Percentiles rank a stretch among this genome's conserved stretches.
phyloP scores from a whole-genome alignment of 2,329 filamentous ascomycete species.

The Paraconiothyrium sp. region DNA sequence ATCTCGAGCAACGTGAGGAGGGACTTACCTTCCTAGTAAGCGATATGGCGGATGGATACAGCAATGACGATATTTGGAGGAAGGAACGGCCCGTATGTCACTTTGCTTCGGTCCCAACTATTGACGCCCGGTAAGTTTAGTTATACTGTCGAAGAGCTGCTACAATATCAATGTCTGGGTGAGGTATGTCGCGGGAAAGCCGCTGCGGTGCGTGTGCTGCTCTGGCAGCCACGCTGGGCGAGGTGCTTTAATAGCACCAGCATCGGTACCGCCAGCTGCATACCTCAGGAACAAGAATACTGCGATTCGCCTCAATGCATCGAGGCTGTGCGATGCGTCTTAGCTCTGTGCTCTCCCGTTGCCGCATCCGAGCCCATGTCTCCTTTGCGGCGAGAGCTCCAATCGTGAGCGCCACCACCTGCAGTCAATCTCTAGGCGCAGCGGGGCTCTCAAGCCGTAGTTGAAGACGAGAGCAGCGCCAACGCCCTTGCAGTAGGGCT shows the following conservation, averaged over 20 bases:
- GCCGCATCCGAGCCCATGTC: constrained; percentile 39
- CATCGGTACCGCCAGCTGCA: constrained; percentile 33
- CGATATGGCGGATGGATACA: constrained; percentile 25
- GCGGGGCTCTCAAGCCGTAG: constrained; percentile 29
- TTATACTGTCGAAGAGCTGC: constrained; percentile 47
- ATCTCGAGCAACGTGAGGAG: constrained; percentile 17
- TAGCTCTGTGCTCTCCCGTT: constrained; percentile 42
- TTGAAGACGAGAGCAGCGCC: constrained; percentile 31
- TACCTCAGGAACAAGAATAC: constrained; percentile 35
- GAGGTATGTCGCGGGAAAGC: constrained; percentile 26
- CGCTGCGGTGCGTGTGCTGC: constrained; percentile 37
- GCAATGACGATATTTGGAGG: constrained; percentile 18
- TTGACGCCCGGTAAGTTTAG: constrained; percentile 26
- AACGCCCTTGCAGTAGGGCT: constrained; percentile 48
- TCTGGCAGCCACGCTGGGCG: constrained; percentile 34
- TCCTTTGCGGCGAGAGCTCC: constrained; percentile 37
- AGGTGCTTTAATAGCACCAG: constrained; percentile 41
- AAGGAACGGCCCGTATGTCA: constrained; percentile 14
- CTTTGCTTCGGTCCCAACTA: not conserved
- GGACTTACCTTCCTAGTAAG: constrained; percentile 35
- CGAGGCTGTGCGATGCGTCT: constrained; percentile 39
- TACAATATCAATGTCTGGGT: constrained; percentile 45
- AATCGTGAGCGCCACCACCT: constrained; percentile 36
- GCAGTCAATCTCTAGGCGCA: constrained; percentile 36
- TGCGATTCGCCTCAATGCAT: constrained; percentile 34